Evolutionary conservation across 352 stramenopile genomes (phyloP).

Genomic region (Phytophthora sp.): DNA sequence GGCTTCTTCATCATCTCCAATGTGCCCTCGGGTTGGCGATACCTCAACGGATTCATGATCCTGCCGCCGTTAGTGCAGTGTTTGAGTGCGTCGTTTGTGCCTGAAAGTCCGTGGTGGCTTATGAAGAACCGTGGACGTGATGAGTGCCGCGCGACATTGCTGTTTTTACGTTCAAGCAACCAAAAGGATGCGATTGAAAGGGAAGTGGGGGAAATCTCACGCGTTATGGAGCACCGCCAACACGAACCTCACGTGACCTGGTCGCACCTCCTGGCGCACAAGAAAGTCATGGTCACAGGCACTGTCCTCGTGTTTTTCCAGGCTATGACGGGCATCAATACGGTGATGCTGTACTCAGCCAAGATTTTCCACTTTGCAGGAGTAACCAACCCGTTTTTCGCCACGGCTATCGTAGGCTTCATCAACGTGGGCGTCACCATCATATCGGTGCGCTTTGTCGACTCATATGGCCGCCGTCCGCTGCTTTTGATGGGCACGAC

Average conservation of each 20-base stretch:
- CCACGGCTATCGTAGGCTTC: slow-evolving; percentile 74
- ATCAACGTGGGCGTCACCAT: slow-evolving; percentile 83
- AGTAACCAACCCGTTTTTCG: slow-evolving; percentile 85
- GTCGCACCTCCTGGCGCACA: slow-evolving; percentile 64
- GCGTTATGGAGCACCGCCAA: slow-evolving; percentile 64
- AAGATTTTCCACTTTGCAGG: slow-evolving; percentile 92
- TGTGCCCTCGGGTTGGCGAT: slow-evolving; percentile 86
- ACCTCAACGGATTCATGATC: slow-evolving; percentile 77
- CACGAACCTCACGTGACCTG: slow-evolving; percentile 50
- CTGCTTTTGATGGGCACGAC: slow-evolving; percentile 73
- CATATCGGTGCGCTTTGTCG: slow-evolving; percentile 80
- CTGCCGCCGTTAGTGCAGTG: slow-evolving; percentile 71
- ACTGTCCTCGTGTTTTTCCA: slow-evolving; percentile 83
- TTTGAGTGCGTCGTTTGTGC: slow-evolving; percentile 60
- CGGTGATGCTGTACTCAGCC: slow-evolving; percentile 91
- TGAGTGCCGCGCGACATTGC: slow-evolving; percentile 40
- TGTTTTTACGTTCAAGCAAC: slow-evolving; percentile 47
- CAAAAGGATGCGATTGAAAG: slow-evolving; percentile 54
- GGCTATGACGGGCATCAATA: slow-evolving; percentile 92
- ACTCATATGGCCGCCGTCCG: slow-evolving; percentile 71
- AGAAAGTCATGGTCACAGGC: slow-evolving; percentile 60
- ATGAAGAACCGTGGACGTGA: slow-evolving; percentile 73
- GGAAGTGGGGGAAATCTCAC: slow-evolving; percentile 67
- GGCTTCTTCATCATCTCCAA: slow-evolving; percentile 81
- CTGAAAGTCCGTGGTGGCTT: slow-evolving; percentile 91